Evolutionary conservation across 75 land plant species (phyloP), one percentile per base, ranked within the genome.

Genomic region (Larix kaempferi): DNA sequence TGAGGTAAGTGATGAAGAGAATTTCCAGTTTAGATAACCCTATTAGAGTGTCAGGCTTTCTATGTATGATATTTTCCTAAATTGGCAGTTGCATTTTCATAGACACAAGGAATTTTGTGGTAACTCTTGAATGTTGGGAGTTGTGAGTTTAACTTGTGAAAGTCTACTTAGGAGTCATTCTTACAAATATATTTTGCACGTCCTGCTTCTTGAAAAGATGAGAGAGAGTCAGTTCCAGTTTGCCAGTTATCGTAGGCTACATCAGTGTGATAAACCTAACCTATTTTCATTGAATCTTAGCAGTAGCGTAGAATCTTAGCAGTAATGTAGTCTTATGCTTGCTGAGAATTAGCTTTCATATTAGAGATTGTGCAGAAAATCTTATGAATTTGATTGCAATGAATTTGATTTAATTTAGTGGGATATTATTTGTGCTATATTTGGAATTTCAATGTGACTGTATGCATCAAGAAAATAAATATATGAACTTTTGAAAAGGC

Each of bases 1-100:
- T 57, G 83, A 86, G 90, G 99, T 90, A 26, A 58, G 86, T 84
- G 56, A 49, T 29, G 23, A 19, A 23, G 60, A 59, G n/a, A 23
- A 13, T 21, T 35, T 33, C 33, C 5, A 29, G 21, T 69, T 66
- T 66, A 6, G 19, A 69, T 41, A 44, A 39, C 52, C 19, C n/a
- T 19, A 41, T 19, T 21, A 41, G 1, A n/a, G 12, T 69, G 19
- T 19, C 44, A 67, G 57, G 23, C 13, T 12, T 54, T 52, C 26
- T 54, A 23, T 73, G 56, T 44, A 52, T 54, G 57, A 19, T 54
- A 54, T 73, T 52, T 73, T 73, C 37, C 26, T 25, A 4, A 11
- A 15, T 5, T 2, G 29, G 13, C 13, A 55, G 19, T 4, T 49
- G 6, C 25, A 23, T 27, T 55, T 56, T 55, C 8, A 73, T 15